Base-by-base conservation (phyloP, 148 eudicot genomes). In the Arctostaphylos glauca region DNA sequence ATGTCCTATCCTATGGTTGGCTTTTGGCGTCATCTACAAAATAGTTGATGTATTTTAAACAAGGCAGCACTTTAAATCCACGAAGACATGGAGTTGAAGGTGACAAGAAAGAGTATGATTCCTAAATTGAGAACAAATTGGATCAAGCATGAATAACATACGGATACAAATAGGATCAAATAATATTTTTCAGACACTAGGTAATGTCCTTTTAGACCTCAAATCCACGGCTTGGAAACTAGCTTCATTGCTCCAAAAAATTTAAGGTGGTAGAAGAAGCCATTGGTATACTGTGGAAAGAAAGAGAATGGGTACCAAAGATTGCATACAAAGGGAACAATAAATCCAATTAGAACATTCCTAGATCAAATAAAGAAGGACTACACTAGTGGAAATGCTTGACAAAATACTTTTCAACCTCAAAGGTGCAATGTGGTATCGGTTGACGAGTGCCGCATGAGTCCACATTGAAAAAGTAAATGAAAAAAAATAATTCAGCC, bases 351-450 rank as follows among this genome's bases (percentile, higher is more conserved):
- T 18, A 49, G 60, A 44, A 76, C 50, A n/a, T 15, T 13, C 55
- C 21, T 21, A 77, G 80, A 76, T 9, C 43, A 49, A 8, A 77
- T 46, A 54, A 76, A 43, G 46, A 77, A 76, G 59, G 46, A 77
- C 80, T 31, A 16, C 43, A 41, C 66, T 52, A 43, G 9, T 41
- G 48, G 53, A 77, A 16, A 19, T 56, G 23, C 52, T 58, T 43
- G 50, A 78, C 53, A 19, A 4, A 41, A 19, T 8, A 16, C 80
- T 23, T 25, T 38, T 76, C 19, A 21, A 3, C 58, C 41, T 49
- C 21, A 23, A 5, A 49, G 9, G 38, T 2, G 43, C 53, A 48
- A 31, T 74, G 54, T 8, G 14, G 13, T 48, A 21, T 46, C 13
- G 19, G 9, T 55, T 19, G 9, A 47, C 8, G 55, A 74, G 77